Evolutionary conservation across 1,139 yeast species (phyloP).

Genomic region (Sugiyamaella japonica): DNA sequence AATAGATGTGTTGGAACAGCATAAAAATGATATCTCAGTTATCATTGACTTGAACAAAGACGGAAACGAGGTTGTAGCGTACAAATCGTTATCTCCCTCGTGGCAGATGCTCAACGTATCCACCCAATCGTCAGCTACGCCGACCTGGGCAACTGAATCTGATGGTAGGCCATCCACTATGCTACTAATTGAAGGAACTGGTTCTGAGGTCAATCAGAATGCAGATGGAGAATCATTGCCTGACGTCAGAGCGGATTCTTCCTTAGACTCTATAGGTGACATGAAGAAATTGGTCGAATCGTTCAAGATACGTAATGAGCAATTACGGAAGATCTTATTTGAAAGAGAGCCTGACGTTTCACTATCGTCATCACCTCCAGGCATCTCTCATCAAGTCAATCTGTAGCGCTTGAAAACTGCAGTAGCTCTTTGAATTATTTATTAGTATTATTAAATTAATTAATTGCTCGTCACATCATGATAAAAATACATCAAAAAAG

Average conservation of each 20-base stretch:
- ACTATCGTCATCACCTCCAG: not conserved
- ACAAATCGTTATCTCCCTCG: constrained; percentile 40
- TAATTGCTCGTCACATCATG: constrained; percentile 11
- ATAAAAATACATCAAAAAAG: constrained; percentile 10
- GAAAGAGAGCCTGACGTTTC: not conserved
- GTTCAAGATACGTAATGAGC: constrained; percentile 30
- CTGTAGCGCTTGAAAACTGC: not conserved
- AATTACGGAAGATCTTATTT: constrained; percentile 22
- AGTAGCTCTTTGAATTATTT: not conserved
- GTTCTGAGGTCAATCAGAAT: constrained; percentile 17
- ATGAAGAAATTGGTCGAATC: constrained; percentile 25
- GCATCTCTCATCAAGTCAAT: not conserved
- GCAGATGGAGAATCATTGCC: not conserved
- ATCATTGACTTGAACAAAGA: constrained; percentile 42
- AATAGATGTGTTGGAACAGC: constrained; percentile 37
- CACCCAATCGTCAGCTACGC: constrained; percentile 24
- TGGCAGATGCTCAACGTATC: constrained; percentile 40
- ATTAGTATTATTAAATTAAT: constrained; percentile 5
- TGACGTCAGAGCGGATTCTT: not conserved
- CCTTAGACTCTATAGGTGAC: constrained; percentile 16
- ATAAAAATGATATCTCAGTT: constrained; percentile 37
- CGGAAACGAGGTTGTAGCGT: constrained; percentile 34
- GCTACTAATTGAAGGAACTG: constrained; percentile 29
- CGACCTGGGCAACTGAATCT: constrained; percentile 25
- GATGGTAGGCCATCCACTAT: constrained; percentile 21